phyloP scores from a whole-genome alignment of 768 basidiomycete genomes.

The Suillus occidentalis region DNA sequence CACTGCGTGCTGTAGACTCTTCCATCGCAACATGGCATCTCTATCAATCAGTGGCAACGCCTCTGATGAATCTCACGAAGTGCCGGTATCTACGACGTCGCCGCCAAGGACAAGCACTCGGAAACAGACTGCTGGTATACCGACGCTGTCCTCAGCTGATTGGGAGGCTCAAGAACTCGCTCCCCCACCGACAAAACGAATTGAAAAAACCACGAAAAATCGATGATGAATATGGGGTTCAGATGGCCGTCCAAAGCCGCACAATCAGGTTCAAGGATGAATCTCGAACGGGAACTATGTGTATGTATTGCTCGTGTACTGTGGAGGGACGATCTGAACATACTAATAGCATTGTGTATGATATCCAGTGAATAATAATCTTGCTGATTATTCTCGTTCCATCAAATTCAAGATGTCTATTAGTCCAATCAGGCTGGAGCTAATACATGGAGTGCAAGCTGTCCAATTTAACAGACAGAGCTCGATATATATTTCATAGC shows the following conservation, averaged over 20 bases:
- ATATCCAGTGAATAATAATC: constrained; percentile 2
- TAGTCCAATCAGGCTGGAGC: not conserved
- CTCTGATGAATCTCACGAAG: constrained; percentile 2
- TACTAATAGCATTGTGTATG: not conserved
- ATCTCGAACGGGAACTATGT: not conserved
- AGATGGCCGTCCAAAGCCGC: not conserved
- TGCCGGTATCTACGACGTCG: not conserved
- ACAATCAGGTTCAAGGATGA: not conserved
- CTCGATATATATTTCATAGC: constrained; percentile 8
- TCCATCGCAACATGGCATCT: constrained; percentile 23
- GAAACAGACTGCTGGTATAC: constrained; percentile 40
- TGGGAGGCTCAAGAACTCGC: constrained; percentile 55
- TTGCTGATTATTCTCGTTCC: constrained; percentile 17
- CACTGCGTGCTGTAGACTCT: constrained; percentile 13
- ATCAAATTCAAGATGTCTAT: constrained; percentile 23
- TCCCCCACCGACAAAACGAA: constrained; percentile 33
- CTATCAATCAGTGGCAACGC: constrained; percentile 33
- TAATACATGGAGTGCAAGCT: not conserved
- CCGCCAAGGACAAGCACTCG: constrained; percentile 7
- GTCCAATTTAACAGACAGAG: constrained; percentile 17
- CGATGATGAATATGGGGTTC: not conserved
- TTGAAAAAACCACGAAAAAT: not conserved
- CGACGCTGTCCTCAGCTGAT: constrained; percentile 47
- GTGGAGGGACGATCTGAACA: not conserved
- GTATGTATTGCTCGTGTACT: not conserved